Percentiles rank a stretch among this genome's conserved stretches.
phyloP scores from a whole-genome alignment of 108 stramenopile genomes.

The Fragilaria radians region DNA sequence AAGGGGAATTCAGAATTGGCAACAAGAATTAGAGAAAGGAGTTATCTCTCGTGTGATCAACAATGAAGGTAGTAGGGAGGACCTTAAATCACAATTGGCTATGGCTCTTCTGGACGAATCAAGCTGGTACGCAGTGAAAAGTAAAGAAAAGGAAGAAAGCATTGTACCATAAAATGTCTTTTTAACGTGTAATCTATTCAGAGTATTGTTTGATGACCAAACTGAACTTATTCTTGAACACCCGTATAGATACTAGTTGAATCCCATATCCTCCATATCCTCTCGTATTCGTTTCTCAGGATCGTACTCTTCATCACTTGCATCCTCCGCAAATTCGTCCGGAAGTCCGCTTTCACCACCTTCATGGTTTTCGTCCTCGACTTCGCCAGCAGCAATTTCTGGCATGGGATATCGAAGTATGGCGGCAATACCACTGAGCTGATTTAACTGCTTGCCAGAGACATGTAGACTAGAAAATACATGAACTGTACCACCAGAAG shows the following conservation, averaged over 20 bases:
- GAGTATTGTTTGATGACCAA: too few species aligned
- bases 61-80: conserved; percentile 39
- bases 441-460: conserved; percentile 90
- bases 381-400: too few species aligned
- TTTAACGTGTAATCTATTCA: too few species aligned
- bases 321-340: conserved; percentile 14
- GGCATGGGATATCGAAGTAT: conserved; percentile 86
- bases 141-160: too few species aligned
- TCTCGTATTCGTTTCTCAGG: conserved; percentile 46
- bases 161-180: too few species aligned
- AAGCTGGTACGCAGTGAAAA: background rate
- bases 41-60: conserved; percentile 59
- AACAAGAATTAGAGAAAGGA: conserved; percentile 37
- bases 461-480: conserved; percentile 90
- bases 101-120: conserved; percentile 5
- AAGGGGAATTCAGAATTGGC: conserved; percentile 49
- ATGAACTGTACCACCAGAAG: conserved; percentile 80
- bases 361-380: conserved; percentile 70
- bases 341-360: too few species aligned
- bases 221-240: too few species aligned
- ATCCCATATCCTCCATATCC: conserved; percentile 76
- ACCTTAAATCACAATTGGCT: conserved; percentile 16
- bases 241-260: conserved; percentile 11
- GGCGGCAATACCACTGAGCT: conserved; percentile 92
- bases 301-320: conserved; percentile 36